Evolutionary conservation across 2,329 filamentous ascomycete species (phyloP), one percentile per base, ranked within the genome.

Genomic region (Talaromyces sp.): DNA sequence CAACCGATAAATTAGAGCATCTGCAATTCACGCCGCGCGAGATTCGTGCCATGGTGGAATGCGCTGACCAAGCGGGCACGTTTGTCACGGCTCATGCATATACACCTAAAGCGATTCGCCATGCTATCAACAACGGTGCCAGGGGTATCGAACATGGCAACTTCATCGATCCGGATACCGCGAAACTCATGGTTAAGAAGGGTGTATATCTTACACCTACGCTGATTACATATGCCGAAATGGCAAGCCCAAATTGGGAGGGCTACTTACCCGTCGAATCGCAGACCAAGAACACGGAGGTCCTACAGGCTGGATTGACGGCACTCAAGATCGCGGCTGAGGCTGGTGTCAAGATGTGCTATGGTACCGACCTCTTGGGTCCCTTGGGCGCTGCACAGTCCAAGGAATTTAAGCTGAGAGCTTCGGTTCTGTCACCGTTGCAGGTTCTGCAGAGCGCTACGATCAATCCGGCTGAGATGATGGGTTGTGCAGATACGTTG

Each of bases 71-170:
- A 64, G 74, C 78, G 9, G 80, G 80, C 3, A 86, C 82, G 0
- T 85, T 82, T 67, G 85, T 87, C 1, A 87, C 85, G 1, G 82
- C 83, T 2, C 86, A 88, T 68, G 84, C 84, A 0, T 87, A 88
- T 71, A 87, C 85, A 0, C 80, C 83, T 3, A 72, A 75, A 49
- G 81, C 84, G 0, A 87, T 88, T 43, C 78, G 80, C 6, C 84
- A 86, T 65, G 83, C 83, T 1, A 77, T 88, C 22, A 78, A 82
- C 17, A 83, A 87, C 59, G 86, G 84, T 6, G 83, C 84, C 0
- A 77, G 70, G 19, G 84, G 84, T 0, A 87, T 87, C 67, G 86
- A 88, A 67, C 86, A 83, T 65, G 80, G 81, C 1, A 83, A 82
- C 66, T 70, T 83, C 39, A 69, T 82, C 41, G 78, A 81, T 66